These are phyloP conservation scores for Phytophthora parvispora DNA, from an alignment of 352 stramenopile species.

Conservation along the genomic window DNA sequence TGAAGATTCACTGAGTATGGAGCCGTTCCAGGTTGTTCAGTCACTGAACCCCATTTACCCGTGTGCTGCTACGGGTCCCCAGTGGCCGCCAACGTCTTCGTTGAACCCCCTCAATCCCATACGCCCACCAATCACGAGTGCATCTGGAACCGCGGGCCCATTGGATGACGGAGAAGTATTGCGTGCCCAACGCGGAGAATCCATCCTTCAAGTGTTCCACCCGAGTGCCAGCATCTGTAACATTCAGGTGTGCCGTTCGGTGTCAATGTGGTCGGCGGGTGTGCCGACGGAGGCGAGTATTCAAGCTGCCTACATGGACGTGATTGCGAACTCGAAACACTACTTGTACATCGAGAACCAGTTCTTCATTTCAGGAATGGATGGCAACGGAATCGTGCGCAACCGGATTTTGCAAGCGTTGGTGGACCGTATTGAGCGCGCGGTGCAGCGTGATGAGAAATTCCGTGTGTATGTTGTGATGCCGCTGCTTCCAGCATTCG, in stretches of 20 bases:
- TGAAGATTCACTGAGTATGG: constrained; percentile 71
- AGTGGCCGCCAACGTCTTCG: constrained; percentile 34
- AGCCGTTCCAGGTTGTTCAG: constrained; percentile 65
- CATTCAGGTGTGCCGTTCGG: constrained; percentile 85
- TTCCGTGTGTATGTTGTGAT: constrained; percentile 91
- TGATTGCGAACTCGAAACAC: constrained; percentile 84
- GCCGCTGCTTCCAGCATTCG: constrained; percentile 85
- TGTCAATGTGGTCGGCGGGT: constrained; percentile 90
- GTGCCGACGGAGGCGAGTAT: constrained; percentile 87
- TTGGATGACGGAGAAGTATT: constrained; percentile 64
- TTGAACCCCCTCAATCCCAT: constrained; percentile 45
- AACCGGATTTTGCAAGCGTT: constrained; percentile 89
- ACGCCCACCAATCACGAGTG: constrained; percentile 27
- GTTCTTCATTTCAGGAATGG: constrained; percentile 92
- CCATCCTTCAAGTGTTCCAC: constrained; percentile 75
- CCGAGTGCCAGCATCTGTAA: constrained; percentile 82
- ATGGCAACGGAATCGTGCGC: constrained; percentile 79
- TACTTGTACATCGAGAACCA: constrained; percentile 96
- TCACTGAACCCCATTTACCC: constrained; percentile 46
- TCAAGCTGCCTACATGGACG: constrained; percentile 85
- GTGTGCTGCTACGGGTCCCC: constrained; percentile 35
- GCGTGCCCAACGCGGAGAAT: constrained; percentile 69
- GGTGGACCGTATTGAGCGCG: constrained; percentile 84
- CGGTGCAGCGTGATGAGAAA: constrained; percentile 72
- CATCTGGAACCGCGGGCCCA: constrained; percentile 13